Base-by-base conservation (phyloP, 495 filamentous ascomycete genomes). In the Massariosphaeria phaeospora region DNA sequence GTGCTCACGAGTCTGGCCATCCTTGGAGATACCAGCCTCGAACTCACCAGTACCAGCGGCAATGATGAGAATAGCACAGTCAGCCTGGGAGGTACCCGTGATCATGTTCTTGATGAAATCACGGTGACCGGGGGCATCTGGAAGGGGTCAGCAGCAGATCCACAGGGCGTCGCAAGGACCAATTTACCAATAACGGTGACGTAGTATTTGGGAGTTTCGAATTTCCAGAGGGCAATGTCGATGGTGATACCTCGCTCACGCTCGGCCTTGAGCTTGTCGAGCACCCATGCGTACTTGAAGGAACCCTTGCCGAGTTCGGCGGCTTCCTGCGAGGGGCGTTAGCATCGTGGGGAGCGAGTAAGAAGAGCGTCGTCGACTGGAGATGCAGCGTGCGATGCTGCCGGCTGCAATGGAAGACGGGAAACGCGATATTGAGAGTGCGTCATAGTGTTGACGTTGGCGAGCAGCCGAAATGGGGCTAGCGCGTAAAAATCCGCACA, bases 81-180 rank as follows among this genome's bases (percentile, higher is more conserved):
- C 93, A 70, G 94, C 94, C 83, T 96, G 93, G 72, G 93, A 97
- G 69, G 93, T 97, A 87, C 93, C 93, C 79, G 93, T 97, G 81
- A 97, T 98, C 93, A 98, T 98, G 87, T 96, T 96, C 93, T 98
- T 98, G 88, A 98, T 98, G 81, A 98, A 98, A 73, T 98, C 93
- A 89, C 93, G 93, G 79, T 98, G 93, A 77, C 93, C 93, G 69
- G 93, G 93, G 78, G 93, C 93, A 75, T 98, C 90, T 45, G n/a
- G 25, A 45, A 12, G 24, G 42, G 13, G 23, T 45, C 6, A 45
- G 42, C 25, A 7, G 20, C 3, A 26, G 21, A n/a, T n/a, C n/a
- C 13, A 3, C 5, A 17, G 21, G 25, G 18, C 44, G 17, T 33
- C 10, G 18, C 48, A 38, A 12, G 34, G 15, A 38, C 31, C 39